Base-by-base conservation (phyloP, 768 basidiomycete species). In the Scleroderma bovista region DNA sequence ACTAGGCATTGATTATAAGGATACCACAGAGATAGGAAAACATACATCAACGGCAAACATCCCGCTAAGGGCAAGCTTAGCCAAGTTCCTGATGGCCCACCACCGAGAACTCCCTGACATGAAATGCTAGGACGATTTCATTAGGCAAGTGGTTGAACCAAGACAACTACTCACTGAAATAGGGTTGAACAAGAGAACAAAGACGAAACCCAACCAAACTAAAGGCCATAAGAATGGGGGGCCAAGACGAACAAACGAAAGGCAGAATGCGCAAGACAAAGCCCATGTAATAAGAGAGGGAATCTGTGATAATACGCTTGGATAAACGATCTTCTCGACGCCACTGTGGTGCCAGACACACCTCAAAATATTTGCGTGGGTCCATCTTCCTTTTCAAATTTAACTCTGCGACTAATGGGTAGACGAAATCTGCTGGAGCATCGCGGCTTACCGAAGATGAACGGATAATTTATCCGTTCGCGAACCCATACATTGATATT, bases 401-500 rank as follows among this genome's bases (percentile, higher is more conserved):
- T 47, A 94, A 64, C 63, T 88, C 90, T 85, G 57, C 19, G 19
- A 53, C 29, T 31, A 19, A n/a, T 20, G 12, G 13, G 3, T 20
- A 45, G 44, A 33, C 15, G 10, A 12, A 13, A 19, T 36, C 19
- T 16, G 15, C 26, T 8, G 11, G 23, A 24, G 8, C 19, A 15
- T 9, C 16, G 26, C 36, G 22, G 58, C 77, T 34, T 51, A 88
- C 87, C 87, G 59, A 94, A 89, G 32, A 94, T 89, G 64, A 97
- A 95, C n/a, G 84, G 78, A 59, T 93, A 95, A 62, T 97, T 98
- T 57, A 99, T 92, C 41, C 87, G 76, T 6, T 83, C 72, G 5
- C 69, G 67, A 0, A 80, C 74, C 86, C 89, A 99, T 0, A 84
- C 86, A 19, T 84, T 57, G 5, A 98, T 55, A 62, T 99, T 97